Evolutionary conservation across 2,329 filamentous ascomycete species (phyloP).

Genomic region (Aspergillus cejpii): DNA sequence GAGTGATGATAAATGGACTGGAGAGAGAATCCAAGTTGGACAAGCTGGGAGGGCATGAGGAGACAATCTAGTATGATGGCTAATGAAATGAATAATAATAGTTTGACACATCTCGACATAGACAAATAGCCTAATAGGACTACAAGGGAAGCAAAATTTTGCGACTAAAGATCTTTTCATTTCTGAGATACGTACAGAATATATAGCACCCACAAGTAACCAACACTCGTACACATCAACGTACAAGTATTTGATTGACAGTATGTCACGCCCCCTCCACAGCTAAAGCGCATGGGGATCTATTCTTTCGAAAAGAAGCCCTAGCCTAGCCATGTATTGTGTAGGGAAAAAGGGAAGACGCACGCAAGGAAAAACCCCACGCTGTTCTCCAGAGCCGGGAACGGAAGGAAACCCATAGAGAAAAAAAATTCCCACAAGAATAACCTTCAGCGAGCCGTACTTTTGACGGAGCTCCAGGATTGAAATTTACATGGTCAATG

Average conservation of each 20-base stretch:
- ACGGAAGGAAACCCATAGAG: conserved; percentile 45
- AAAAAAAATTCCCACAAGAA: conserved; percentile 38
- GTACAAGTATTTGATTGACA: conserved; percentile 15
- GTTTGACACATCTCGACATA: no score
- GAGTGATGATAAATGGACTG: conserved; percentile 64
- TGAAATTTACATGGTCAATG: conserved; percentile 44
- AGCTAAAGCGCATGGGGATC: conserved; percentile 40
- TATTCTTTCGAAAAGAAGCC: conserved; percentile 32
- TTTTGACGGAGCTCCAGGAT: conserved; percentile 43
- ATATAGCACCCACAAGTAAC: conserved; percentile 1
- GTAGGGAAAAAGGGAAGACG: conserved; percentile 43
- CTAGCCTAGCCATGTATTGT: conserved; percentile 42
- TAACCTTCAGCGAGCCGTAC: conserved; percentile 47
- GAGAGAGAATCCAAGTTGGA: conserved; percentile 85
- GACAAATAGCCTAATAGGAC: background rate
- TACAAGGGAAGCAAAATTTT: no score
- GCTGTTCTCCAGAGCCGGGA: conserved; percentile 44
- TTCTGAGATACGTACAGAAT: background rate
- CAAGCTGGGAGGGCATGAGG: conserved; percentile 57
- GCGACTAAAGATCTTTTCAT: no score
- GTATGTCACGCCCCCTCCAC: conserved; percentile 45
- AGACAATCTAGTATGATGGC: background rate
- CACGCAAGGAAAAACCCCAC: conserved; percentile 9
- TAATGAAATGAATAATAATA: background rate
- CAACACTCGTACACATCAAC: conserved; percentile 4